Percentiles rank a stretch among this genome's conserved stretches.
Evolutionary conservation across 1,139 yeast species (phyloP).

Genomic region (Protomyces gravidus): DNA sequence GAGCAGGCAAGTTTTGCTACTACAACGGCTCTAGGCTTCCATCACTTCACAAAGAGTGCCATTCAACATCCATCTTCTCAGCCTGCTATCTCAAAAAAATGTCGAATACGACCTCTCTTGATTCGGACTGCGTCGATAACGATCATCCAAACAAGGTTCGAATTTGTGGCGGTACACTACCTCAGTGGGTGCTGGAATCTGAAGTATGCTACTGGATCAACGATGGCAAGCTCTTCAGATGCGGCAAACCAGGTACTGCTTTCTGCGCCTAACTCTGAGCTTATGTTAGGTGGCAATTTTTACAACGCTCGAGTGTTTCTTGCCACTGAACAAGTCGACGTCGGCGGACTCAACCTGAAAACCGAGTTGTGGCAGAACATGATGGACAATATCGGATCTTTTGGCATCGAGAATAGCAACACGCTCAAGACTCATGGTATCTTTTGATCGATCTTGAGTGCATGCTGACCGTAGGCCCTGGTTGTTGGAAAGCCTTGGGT

Average conservation of each 20-base stretch:
- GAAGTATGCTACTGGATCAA: background rate
- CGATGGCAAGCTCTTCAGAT: background rate
- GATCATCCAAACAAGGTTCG: background rate
- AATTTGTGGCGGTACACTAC: background rate
- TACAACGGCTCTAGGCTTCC: background rate
- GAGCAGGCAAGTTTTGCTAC: too few relatives aligned
- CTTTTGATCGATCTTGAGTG: background rate
- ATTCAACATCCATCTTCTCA: too few relatives aligned
- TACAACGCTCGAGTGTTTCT: background rate
- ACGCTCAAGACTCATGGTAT: background rate
- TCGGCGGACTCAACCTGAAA: background rate
- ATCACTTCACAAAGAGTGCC: background rate
- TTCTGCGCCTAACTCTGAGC: too few relatives aligned
- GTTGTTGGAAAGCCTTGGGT: background rate
- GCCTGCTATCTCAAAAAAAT: too few relatives aligned
- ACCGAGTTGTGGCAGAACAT: background rate
- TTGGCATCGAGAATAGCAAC: too few relatives aligned
- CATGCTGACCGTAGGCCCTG: background rate
- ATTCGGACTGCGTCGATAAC: too few relatives aligned
- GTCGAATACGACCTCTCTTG: too few relatives aligned
- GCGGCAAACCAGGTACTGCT: background rate
- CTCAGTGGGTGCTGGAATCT: background rate
- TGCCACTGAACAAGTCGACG: background rate
- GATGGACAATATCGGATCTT: too few relatives aligned
- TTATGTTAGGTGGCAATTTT: too few relatives aligned